These are phyloP conservation scores for Tetrahymena elliotti DNA, from an alignment of 73 alveolate genomes.

Conservation along the genomic window DNA sequence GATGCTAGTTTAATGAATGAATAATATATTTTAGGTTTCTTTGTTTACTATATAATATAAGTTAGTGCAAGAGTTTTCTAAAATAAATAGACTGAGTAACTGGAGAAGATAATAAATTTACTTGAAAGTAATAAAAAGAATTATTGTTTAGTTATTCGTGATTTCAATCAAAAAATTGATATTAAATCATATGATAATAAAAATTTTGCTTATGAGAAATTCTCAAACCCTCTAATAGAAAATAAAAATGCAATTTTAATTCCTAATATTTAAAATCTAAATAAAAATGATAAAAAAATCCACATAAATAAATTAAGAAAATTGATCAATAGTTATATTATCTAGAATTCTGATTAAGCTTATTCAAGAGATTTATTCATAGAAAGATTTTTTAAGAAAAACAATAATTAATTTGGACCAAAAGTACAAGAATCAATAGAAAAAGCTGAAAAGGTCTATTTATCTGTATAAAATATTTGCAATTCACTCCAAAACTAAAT, in stretches of 20 bases:
- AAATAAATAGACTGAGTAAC: not conserved
- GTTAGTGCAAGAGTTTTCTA: not conserved
- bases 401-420: not conserved
- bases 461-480: not conserved
- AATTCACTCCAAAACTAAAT: not conserved
- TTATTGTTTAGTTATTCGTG: not conserved
- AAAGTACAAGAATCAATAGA: not conserved
- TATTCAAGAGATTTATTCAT: not conserved
- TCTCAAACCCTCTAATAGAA: not conserved
- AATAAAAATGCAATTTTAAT: not conserved
- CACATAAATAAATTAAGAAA: not conserved
- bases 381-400: not conserved
- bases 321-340: not conserved
- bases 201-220: not conserved
- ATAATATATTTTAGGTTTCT: not conserved
- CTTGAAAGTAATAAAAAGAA: not conserved
- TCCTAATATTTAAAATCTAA: not conserved
- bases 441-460: not conserved
- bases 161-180: not conserved
- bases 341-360: not conserved
- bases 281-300: not conserved
- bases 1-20: not conserved
- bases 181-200: not conserved
- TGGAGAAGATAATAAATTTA: not conserved
- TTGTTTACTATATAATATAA: not conserved